Percentiles rank a stretch among this genome's conserved stretches.
These are phyloP conservation scores for Rosa multiflora DNA, from an alignment of 306 rosid species.

Conservation along the genomic window DNA sequence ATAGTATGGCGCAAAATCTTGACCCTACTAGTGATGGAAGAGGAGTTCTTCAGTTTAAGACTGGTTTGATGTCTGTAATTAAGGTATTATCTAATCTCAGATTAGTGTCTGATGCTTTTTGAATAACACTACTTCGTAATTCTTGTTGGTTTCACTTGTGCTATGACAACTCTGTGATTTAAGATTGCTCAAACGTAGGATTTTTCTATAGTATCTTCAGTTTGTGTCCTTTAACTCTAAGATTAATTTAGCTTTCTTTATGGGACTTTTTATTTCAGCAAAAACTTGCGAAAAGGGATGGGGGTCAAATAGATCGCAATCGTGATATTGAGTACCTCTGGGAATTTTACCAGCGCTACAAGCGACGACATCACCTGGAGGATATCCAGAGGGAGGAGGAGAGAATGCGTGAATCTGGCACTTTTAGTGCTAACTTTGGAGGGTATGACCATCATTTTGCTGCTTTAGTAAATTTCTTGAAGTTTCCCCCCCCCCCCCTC, in stretches of 20 bases:
- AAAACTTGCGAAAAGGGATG: conserved; percentile 83
- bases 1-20: conserved; percentile 84
- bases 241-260: conserved; percentile 13
- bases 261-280: conserved; percentile 53
- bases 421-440: conserved; percentile 65
- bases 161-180: background rate
- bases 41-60: conserved; percentile 95
- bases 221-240: background rate
- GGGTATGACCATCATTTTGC: conserved; percentile 53
- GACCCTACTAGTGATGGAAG: conserved; percentile 87
- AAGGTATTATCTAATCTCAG: conserved; percentile 54
- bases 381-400: conserved; percentile 82
- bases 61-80: conserved; percentile 90
- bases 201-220: background rate
- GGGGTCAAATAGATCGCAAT: conserved; percentile 71
- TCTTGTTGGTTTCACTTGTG: background rate
- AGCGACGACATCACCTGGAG: conserved; percentile 67
- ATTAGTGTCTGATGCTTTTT: conserved; percentile 16
- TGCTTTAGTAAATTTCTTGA: background rate
- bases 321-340: conserved; percentile 79
- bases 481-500: background rate
- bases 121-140: background rate
- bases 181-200: background rate
- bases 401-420: conserved; percentile 81
- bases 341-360: conserved; percentile 80